A percentile compares a stretch with the other conserved stretches of the same genome.
phyloP scores from a whole-genome alignment of 1,284 basidiomycete species.

The Ganoderma sp. region DNA sequence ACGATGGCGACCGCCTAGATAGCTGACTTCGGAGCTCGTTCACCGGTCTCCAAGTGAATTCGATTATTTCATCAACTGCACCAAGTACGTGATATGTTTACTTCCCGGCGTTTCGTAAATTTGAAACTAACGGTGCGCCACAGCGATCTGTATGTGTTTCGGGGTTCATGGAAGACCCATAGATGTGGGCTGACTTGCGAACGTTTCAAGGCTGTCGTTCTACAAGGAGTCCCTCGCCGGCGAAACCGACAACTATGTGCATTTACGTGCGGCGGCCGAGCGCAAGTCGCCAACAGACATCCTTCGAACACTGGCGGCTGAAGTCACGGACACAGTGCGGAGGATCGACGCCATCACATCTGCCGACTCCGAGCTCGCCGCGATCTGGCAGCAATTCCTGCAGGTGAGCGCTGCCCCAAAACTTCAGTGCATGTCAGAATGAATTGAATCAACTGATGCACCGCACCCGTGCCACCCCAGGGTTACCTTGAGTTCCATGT shows the following conservation, averaged over 20 bases:
- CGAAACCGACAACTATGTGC: conserved; percentile 20
- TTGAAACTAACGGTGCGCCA: background rate
- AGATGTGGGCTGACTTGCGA: background rate
- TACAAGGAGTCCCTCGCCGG: conserved; percentile 23
- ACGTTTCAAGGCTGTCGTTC: conserved; percentile 21
- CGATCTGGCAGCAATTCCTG: conserved; percentile 6
- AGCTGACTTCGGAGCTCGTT: background rate
- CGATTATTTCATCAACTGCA: conserved; percentile 23
- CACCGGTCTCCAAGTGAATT: conserved; percentile 10
- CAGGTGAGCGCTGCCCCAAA: conserved; percentile 1
- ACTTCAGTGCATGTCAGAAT: background rate
- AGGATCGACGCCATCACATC: conserved; percentile 12
- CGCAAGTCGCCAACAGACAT: conserved; percentile 14
- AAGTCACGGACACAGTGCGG: conserved; percentile 17
- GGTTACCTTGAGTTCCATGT: conserved; percentile 16
- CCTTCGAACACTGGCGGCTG: conserved; percentile 15
- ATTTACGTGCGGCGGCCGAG: conserved; percentile 23
- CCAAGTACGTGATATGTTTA: conserved; percentile 17
- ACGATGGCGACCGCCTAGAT: background rate
- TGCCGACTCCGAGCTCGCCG: conserved; percentile 9
- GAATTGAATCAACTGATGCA: conserved; percentile 1
- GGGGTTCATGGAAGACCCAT: background rate
- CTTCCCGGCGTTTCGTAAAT: background rate
- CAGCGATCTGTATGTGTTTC: conserved; percentile 21
- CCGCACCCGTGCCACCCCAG: background rate